Conservation (phyloP, 768 basidiomycete genomes). For the Lactifluus hygrophoroides region DNA sequence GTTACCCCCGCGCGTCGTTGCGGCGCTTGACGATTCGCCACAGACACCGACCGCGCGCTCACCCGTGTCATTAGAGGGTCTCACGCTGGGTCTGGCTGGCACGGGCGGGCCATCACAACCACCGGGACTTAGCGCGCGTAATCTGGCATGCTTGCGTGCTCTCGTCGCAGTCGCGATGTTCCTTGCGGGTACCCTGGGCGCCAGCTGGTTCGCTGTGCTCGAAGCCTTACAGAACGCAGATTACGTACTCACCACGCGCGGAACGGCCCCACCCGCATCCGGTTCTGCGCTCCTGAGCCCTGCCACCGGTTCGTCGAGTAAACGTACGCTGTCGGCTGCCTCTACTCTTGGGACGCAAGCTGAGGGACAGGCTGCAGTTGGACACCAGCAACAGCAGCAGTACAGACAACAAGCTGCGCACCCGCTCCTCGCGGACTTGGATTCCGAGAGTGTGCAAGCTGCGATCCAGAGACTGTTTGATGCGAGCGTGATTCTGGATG, state of each 20-base stretch:
- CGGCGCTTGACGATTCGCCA: slow-evolving; percentile 58
- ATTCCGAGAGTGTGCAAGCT: slow-evolving; percentile 61
- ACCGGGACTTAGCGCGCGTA: slow-evolving; percentile 79
- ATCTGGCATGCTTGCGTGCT: slow-evolving; percentile 84
- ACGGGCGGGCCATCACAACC: slow-evolving; percentile 32
- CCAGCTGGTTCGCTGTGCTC: slow-evolving; percentile 86
- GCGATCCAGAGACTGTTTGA: slow-evolving; percentile 84
- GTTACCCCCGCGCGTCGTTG: slow-evolving; percentile 85
- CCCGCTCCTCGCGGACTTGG: slow-evolving; percentile 62
- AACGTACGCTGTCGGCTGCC: background rate
- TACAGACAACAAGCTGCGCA: slow-evolving; percentile 27
- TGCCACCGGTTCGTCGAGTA: slow-evolving; percentile 11
- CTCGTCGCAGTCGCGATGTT: slow-evolving; percentile 69
- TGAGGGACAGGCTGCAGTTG: slow-evolving; percentile 9
- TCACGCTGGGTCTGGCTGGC: slow-evolving; percentile 40
- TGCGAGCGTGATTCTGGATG: slow-evolving; percentile 74
- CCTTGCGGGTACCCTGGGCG: slow-evolving; percentile 77
- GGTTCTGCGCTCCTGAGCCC: slow-evolving; percentile 8
- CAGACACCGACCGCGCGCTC: slow-evolving; percentile 56
- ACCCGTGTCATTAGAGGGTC: slow-evolving; percentile 49
- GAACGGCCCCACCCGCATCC: slow-evolving; percentile 25
- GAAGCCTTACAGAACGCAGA: slow-evolving; percentile 94
- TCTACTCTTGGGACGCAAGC: background rate
- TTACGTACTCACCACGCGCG: slow-evolving; percentile 68
- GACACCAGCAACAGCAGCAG: slow-evolving; percentile 6